Conservation (phyloP, 2,329 filamentous ascomycete genomes). For the Calonectria pseudoreteaudii region DNA sequence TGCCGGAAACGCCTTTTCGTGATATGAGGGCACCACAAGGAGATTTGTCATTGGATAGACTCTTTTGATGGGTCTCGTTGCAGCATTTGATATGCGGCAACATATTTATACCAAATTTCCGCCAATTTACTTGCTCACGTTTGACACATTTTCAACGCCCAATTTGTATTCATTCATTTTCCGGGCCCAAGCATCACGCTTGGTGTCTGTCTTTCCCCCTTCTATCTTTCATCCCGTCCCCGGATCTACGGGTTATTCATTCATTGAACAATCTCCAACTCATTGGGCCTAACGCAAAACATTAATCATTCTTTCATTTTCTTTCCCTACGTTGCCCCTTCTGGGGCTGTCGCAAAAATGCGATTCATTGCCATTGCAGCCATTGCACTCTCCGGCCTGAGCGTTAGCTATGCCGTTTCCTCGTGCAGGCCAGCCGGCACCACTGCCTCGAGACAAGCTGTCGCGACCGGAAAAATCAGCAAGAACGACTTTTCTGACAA, state of each 20-base stretch:
- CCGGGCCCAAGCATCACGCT: background rate
- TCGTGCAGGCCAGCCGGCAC: background rate
- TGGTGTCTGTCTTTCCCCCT: background rate
- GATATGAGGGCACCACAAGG: background rate
- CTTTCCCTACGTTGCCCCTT: background rate
- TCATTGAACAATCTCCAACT: background rate
- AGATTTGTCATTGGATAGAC: background rate
- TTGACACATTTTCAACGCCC: background rate
- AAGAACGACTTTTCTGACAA: background rate
- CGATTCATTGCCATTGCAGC: background rate
- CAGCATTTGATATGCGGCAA: background rate
- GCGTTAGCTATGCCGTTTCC: background rate
- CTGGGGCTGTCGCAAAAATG: background rate
- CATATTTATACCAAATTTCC: background rate
- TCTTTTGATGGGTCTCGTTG: background rate
- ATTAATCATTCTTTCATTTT: background rate
- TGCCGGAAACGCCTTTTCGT: background rate
- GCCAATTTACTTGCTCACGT: background rate
- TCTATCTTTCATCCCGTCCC: background rate
- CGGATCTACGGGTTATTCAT: background rate
- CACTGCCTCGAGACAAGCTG: background rate
- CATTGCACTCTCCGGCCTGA: background rate
- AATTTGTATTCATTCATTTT: background rate
- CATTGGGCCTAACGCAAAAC: background rate
- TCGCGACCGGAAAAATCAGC: background rate